Percentiles rank a stretch among this genome's conserved stretches.
Conservation (phyloP, 2,329 filamentous ascomycete species). For the Microdochium paspali region DNA sequence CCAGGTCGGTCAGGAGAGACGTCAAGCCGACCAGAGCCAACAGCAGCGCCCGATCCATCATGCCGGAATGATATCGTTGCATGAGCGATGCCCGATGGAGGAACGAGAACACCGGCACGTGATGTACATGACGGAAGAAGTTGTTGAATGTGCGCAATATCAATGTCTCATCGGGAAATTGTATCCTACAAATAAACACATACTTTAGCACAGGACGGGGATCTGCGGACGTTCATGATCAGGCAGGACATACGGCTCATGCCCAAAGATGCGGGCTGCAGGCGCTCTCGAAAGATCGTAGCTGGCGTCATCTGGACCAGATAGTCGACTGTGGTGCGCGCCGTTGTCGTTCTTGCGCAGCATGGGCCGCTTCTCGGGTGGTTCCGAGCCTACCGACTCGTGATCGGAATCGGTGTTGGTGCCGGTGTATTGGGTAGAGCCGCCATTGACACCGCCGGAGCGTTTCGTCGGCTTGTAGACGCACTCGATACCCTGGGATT, state of each 20-base stretch:
- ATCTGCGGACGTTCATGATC: conserved; percentile 8
- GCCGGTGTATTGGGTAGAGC: conserved; percentile 10
- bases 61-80: conserved; percentile 47
- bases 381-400: conserved; percentile 21
- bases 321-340: conserved; percentile 18
- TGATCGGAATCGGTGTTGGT: conserved; percentile 19
- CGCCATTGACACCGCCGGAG: conserved; percentile 14
- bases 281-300: conserved; percentile 9
- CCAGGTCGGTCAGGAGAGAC: conserved; percentile 44
- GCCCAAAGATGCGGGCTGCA: conserved; percentile 8
- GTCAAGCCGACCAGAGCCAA: conserved; percentile 47
- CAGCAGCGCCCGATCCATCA: conserved; percentile 43
- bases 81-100: conserved; percentile 49
- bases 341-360: conserved; percentile 18
- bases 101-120: conserved; percentile 50
- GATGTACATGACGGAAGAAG: conserved; percentile 50
- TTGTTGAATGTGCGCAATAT: conserved; percentile 44
- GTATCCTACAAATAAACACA: conserved; percentile 29
- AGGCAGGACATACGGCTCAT: conserved; percentile 12
- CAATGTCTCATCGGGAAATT: conserved; percentile 32
- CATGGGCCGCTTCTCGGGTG: conserved; percentile 20
- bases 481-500: conserved; percentile 43
- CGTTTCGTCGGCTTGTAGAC: conserved; percentile 34
- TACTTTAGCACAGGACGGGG: conserved; percentile 6
- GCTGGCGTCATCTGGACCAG: conserved; percentile 14